Evolutionary conservation across 2,329 filamentous ascomycete species (phyloP), one percentile per base, ranked within the genome.

Genomic region (Talaromyces sp.): DNA sequence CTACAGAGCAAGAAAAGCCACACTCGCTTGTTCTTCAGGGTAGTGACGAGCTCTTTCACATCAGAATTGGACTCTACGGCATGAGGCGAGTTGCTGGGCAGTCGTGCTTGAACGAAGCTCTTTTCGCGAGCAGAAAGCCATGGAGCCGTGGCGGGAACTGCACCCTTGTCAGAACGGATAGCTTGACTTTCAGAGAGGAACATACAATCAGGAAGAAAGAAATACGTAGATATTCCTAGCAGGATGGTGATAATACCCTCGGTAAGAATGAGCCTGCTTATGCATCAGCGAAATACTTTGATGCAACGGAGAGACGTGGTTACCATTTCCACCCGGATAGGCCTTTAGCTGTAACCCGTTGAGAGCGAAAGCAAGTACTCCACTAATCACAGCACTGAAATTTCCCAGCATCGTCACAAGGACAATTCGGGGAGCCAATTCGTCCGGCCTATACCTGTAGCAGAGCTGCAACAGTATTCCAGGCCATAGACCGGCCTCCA

Each of bases 1-100:
- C 81, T 83, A 31, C 80, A 79, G 0, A 78, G 60, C 1, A 77
- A 80, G 61, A 83, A 83, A 1, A 82, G 73, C 79, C 80, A 83
- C 0, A 81, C 70, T 0, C 79, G 71, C 17, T 73, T 69, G 63
- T 82, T 77, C 34, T 77, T 79, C 3, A 82, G 67, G 0, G 79
- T 76, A 0, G 69, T 60, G 5, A 77, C 8, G 19, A 47, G 19
- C 43, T 47, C 43, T 25, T 47, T 22, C 19, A 25, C 3, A 22
- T 47, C n/a, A 5, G 22, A 47, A 47, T 47, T 47, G 43, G 43
- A 47, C 43, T 47, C 43, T 19, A 10, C 43, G 19, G 43, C 43
- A 47, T 19, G 43, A 47, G 43, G 43, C 19, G 43, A 22, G 43
- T 47, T 47, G 43, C 19, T 47, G 19, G 43, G 43, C 4, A 47